Evolutionary conservation across 805 yeast genomes (phyloP).

Genomic region (Wickerhamiella siamensis): DNA sequence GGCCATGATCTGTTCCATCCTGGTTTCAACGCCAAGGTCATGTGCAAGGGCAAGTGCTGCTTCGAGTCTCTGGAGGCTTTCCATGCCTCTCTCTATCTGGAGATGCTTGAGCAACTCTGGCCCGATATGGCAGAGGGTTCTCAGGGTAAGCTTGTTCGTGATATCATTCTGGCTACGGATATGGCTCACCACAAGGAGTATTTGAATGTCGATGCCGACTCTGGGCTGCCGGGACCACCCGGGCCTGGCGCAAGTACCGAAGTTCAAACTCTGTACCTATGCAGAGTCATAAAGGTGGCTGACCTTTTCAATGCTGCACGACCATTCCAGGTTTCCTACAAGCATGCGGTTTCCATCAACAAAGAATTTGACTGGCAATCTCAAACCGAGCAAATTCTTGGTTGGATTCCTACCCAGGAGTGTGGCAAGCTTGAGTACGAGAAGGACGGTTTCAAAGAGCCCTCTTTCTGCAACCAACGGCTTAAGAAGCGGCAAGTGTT

Average conservation of each 20-base stretch:
- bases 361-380: conserved; percentile 1
- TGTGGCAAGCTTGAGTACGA: neutral
- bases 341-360: conserved; percentile 1
- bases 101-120: conserved; percentile 39
- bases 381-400: neutral
- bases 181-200: conserved; percentile 80
- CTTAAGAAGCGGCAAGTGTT: conserved; percentile 65
- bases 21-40: conserved; percentile 73
- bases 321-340: conserved; percentile 30
- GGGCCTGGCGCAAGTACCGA: neutral
- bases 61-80: conserved; percentile 67
- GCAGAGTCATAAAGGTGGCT: conserved; percentile 78
- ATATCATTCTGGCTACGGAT: conserved; percentile 64
- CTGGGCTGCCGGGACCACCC: neutral
- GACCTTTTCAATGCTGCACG: conserved; percentile 90
- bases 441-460: neutral
- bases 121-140: conserved; percentile 21
- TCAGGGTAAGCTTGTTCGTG: conserved; percentile 11
- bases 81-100: conserved; percentile 54
- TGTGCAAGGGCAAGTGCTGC: conserved; percentile 42
- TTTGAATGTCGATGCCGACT: conserved; percentile 29
- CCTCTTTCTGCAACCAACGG: neutral
- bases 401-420: neutral
- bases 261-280: conserved; percentile 32
- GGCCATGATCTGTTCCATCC: conserved; percentile 98